Percentiles rank a stretch among this genome's conserved stretches.
These are phyloP conservation scores for Solanum stenotomum DNA, from an alignment of 257 asterid genomes.

Conservation along the genomic window DNA sequence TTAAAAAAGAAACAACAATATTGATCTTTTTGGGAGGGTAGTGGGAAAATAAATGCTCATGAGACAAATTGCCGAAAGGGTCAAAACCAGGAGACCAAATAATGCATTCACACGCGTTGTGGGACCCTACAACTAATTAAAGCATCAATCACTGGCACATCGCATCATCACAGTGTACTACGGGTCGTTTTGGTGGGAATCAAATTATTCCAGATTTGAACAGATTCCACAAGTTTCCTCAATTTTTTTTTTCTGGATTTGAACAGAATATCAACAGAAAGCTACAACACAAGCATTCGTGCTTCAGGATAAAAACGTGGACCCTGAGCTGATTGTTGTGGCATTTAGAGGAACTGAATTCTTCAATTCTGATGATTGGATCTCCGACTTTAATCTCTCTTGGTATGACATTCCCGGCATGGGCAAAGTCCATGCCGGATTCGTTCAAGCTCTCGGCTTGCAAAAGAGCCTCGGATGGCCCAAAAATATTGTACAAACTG, in stretches of 20 bases:
- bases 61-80: background rate
- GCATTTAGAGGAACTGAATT: constrained; percentile 48
- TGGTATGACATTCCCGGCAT: constrained; percentile 27
- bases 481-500: background rate
- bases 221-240: background rate
- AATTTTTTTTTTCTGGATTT: background rate
- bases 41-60: background rate
- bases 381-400: constrained; percentile 33
- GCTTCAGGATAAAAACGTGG: constrained; percentile 13
- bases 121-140: background rate
- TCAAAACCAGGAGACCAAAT: background rate
- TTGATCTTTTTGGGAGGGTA: background rate
- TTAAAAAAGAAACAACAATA: background rate
- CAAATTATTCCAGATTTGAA: background rate
- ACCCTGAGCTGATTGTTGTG: constrained; percentile 23
- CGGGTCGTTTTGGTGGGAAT: background rate
- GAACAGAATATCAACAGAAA: background rate
- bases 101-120: background rate
- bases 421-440: constrained; percentile 46
- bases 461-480: constrained; percentile 27
- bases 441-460: constrained; percentile 50
- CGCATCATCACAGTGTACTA: background rate
- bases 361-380: constrained; percentile 33
- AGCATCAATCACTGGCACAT: background rate
- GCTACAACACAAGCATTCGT: constrained; percentile 38